phyloP scores from a whole-genome alignment of 1,284 basidiomycete species.

The Microbotryum violaceum region DNA sequence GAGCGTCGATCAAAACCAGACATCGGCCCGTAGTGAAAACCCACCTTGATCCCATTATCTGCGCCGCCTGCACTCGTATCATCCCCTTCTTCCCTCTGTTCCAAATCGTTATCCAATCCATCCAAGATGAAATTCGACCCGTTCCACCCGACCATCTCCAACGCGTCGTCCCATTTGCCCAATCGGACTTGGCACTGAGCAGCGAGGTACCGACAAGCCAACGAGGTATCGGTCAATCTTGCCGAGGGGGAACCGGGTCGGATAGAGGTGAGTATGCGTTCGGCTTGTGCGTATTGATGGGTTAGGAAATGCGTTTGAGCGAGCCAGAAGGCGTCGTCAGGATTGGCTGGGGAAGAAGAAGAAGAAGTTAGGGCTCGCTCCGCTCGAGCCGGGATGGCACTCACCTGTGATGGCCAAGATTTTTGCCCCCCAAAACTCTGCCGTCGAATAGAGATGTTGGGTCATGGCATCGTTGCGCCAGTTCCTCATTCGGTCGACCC shows the following conservation, averaged over 20 bases:
- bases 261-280: constrained; percentile 65
- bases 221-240: constrained; percentile 73
- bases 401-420: constrained; percentile 85
- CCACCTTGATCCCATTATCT: too few species aligned
- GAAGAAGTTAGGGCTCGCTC: neutral
- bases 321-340: constrained; percentile 97
- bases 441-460: constrained; percentile 95
- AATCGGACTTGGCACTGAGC: constrained; percentile 90
- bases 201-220: constrained; percentile 86
- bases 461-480: constrained; percentile 97
- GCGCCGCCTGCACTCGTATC: too few species aligned
- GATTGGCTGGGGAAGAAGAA: constrained; percentile 54
- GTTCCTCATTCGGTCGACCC: constrained; percentile 87
- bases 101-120: too few species aligned
- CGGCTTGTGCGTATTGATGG: constrained; percentile 88
- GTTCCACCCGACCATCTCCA: constrained; percentile 81
- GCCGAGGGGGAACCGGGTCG: constrained; percentile 10
- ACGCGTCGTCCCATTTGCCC: constrained; percentile 85
- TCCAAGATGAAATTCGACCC: neutral
- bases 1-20: neutral
- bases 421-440: constrained; percentile 97
- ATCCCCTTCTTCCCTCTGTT: too few species aligned
- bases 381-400: constrained; percentile 39
- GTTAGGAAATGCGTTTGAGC: constrained; percentile 95
- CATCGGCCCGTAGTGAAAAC: too few species aligned